Base-by-base conservation (phyloP, 2,329 filamentous ascomycete species). In the Trichoderma arundinaceum region DNA sequence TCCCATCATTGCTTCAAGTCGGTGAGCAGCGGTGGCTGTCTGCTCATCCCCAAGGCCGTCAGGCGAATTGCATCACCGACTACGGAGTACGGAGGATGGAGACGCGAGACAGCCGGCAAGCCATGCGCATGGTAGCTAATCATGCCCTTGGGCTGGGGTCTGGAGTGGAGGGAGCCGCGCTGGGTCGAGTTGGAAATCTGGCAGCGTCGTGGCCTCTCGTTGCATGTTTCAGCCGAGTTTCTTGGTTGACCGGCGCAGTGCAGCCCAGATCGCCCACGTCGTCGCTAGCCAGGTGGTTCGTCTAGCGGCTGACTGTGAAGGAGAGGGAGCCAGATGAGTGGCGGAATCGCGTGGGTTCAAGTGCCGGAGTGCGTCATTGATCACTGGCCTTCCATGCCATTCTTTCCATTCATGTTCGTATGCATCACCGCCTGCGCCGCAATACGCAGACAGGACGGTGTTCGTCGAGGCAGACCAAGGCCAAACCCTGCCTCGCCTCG, bases 321-420 rank as follows among this genome's bases (percentile, higher is more conserved):
- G 10, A 17, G 49, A 13, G 28, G 19, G 19, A 7, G 22, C n/a
- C n/a, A 38, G 32, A 19, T 15, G 28, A 28, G 41, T 28, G 53
- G 56, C 28, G 56, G 43, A 46, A 35, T 46, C 41, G 57, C 44
- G 32, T 59, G 56, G 56, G 56, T 48, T 49, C 56, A 59, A 49
- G 44, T 51, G 58, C 58, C 58, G 58, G 41, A 17, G 58, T 43
- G 58, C 58, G 48, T 62, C 48, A 62, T 62, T 62, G 46, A 43
- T 53, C 35, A 41, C 17, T 35, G 19, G 35, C 32, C 13, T 53
- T 62, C 48, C 58, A 52, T 44, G 28, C 46, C 46, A 41, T 61
- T 61, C 58, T 61, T 38, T n/a, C 10, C 19, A 17, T 33, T 38
- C 17, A 51, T 48, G n/a, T n/a, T n/a, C n/a, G n/a, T n/a, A n/a